Base-by-base conservation (phyloP, 495 filamentous ascomycete genomes). In the Tuber brumale region DNA sequence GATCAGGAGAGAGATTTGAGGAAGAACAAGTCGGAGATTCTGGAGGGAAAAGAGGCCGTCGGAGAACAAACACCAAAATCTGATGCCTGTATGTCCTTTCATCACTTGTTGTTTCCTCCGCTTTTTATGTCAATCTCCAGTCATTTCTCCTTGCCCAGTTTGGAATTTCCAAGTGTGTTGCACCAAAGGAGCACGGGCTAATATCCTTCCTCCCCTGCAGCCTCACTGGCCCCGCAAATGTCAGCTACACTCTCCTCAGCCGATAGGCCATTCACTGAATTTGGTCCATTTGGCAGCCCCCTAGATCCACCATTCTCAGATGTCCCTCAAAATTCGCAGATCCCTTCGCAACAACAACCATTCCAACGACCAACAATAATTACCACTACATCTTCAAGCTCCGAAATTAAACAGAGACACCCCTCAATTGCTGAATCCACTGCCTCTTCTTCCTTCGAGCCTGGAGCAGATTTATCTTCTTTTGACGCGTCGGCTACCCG, bases 401-500 rank as follows among this genome's bases (percentile, higher is more conserved):
- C 66, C 10, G 76, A 78, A 16, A 39, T 23, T 41, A 74, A 46
- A 23, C 80, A 44, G 12, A 72, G 75, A 14, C 79, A 81, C 39
- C 71, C 61, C 61, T 79, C 80, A 27, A 66, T 79, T 37, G 76
- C 80, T 14, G 81, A 80, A 7, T 74, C 74, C 35, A 71, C 73
- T 42, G 79, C 79, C 41, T 42, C 9, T 27, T 82, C 80, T 1
- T 44, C 39, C 2, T 81, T 82, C 27, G 77, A 82, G 5, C 81
- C 81, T 6, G 80, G 77, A 16, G 75, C 76, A n/a, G 81, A 82
- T 45, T 70, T 82, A 69, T 80, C 77, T 21, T 76, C 45, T 37
- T 80, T 82, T 43, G 80, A 82, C 16, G 81, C 81, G n/a, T 83
- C 81, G 19, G 75, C 61, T 31, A 73, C 79, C 45, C 70, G 81